Conservation (phyloP, 306 rosid genomes). For the Quercus gilva region DNA sequence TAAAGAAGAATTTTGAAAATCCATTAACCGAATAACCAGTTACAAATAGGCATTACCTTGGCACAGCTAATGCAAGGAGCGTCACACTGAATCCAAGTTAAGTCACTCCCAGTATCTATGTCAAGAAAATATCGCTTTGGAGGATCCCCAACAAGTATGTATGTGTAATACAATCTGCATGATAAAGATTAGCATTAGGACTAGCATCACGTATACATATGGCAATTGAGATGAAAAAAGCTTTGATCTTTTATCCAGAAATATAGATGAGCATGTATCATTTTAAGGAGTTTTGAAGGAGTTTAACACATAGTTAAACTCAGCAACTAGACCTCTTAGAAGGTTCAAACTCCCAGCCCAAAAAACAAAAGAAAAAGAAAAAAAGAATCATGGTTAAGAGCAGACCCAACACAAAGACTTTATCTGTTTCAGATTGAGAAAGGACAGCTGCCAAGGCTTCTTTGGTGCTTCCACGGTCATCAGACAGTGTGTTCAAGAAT, state of each 20-base stretch:
- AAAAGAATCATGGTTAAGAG: no score
- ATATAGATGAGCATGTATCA: background rate
- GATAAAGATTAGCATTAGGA: conserved; percentile 4
- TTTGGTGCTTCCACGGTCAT: no score
- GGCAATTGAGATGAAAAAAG: background rate
- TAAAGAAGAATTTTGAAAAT: conserved; percentile 7
- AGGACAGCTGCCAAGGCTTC: no score
- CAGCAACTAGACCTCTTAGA: background rate
- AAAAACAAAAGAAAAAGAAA: no score
- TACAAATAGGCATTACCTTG: conserved; percentile 45
- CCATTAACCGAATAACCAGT: background rate
- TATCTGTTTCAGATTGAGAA: background rate
- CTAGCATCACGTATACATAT: background rate
- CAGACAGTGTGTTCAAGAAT: no score
- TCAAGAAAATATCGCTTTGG: conserved; percentile 74
- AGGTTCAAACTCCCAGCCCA: no score
- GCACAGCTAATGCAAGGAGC: conserved; percentile 86
- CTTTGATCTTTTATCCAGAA: conserved; percentile 15
- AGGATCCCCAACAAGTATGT: conserved; percentile 63
- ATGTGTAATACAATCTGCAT: conserved; percentile 67
- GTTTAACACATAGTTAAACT: background rate
- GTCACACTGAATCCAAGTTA: conserved; percentile 86
- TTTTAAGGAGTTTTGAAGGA: background rate
- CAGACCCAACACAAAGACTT: background rate
- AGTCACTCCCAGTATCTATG: conserved; percentile 85